These are phyloP conservation scores for Podochytrium sp. DNA, from an alignment of 192 early-diverging fungal species.

Conservation along the genomic window DNA sequence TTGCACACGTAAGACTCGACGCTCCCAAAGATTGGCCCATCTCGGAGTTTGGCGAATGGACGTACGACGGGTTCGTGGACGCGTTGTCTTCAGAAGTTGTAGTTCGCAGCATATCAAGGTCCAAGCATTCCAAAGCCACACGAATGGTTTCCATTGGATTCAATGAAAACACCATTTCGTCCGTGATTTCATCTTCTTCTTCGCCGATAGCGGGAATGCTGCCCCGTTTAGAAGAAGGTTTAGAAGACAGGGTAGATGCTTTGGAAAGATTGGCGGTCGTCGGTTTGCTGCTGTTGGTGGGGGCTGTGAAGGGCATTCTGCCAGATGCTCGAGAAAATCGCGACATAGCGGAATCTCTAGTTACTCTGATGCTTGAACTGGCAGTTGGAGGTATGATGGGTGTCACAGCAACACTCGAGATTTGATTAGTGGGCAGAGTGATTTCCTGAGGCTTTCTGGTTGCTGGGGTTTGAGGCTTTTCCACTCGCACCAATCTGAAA, in stretches of 20 bases:
- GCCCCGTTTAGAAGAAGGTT: not conserved
- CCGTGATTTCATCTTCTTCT: not conserved
- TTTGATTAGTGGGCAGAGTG: not conserved
- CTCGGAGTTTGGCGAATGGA: not conserved
- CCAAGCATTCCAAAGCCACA: constrained; percentile 27
- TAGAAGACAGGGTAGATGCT: not conserved
- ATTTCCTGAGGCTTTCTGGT: not conserved
- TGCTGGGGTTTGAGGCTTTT: constrained; percentile 21
- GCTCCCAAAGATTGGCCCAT: too few species aligned
- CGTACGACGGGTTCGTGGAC: not conserved
- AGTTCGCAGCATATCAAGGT: constrained; percentile 9
- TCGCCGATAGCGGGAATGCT: not conserved
- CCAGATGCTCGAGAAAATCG: not conserved
- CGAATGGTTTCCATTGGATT: constrained; percentile 44
- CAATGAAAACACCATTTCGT: constrained; percentile 29
- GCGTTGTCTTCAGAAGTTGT: constrained; percentile 6
- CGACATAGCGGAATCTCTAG: too few species aligned
- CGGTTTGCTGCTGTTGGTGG: not conserved
- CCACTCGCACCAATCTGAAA: constrained; percentile 17
- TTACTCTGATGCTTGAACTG: not conserved
- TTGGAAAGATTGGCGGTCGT: not conserved
- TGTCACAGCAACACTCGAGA: not conserved
- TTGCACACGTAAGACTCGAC: too few species aligned
- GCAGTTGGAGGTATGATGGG: not conserved
- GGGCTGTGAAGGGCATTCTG: not conserved